Conservation (phyloP, 2,329 filamentous ascomycete genomes). For the Cladosporium sp. region DNA sequence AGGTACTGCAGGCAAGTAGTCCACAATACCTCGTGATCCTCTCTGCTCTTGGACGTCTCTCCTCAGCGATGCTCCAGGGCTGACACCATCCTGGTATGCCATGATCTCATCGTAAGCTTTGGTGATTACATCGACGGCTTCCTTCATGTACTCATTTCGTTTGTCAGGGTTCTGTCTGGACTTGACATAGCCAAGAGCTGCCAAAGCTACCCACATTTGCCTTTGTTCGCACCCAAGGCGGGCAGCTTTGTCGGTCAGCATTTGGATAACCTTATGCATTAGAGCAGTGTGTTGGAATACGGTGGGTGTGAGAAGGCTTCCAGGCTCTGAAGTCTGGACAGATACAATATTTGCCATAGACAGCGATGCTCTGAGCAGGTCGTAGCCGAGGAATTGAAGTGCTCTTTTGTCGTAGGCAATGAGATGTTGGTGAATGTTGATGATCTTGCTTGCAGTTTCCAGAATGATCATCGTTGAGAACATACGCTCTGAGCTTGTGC, state of each 20-base stretch:
- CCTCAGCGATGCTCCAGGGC: neutral
- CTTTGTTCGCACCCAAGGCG: conserved; percentile 34
- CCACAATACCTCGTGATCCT: conserved; percentile 17
- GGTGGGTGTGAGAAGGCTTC: neutral
- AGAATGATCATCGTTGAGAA: conserved; percentile 35
- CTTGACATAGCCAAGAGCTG: conserved; percentile 31
- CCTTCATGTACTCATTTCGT: conserved; percentile 32
- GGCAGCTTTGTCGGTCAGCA: conserved; percentile 33
- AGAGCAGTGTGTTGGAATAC: neutral
- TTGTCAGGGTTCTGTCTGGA: conserved; percentile 28
- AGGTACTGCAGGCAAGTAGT: conserved; percentile 21
- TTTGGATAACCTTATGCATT: conserved; percentile 25
- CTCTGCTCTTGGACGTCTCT: neutral
- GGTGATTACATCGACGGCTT: conserved; percentile 34
- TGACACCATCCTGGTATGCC: conserved; percentile 32
- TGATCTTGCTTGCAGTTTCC: conserved; percentile 31
- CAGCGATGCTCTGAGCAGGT: conserved; percentile 34
- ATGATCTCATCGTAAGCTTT: conserved; percentile 36
- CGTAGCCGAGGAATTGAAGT: conserved; percentile 31
- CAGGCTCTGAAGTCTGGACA: neutral
- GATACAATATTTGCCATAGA: conserved; percentile 23
- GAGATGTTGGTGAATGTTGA: conserved; percentile 30
- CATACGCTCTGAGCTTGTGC: conserved; percentile 28
- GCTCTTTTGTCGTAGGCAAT: conserved; percentile 28
- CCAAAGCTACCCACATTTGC: conserved; percentile 34